Evolutionary conservation across 768 basidiomycete species (phyloP), one percentile per base, ranked within the genome.

Genomic region (Calocera viscosa): DNA sequence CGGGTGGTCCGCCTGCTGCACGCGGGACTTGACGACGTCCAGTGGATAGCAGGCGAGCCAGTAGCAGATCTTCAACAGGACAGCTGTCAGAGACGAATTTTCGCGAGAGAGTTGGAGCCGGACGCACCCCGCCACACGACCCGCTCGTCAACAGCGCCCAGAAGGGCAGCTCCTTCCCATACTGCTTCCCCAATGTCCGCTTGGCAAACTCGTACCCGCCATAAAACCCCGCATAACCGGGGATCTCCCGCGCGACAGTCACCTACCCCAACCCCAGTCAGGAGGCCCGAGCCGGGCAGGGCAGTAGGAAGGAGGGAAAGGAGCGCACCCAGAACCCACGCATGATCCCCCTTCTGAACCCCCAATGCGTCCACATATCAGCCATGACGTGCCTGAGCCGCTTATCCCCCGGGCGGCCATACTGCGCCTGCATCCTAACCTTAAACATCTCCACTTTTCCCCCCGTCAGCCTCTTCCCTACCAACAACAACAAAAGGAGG

Each of bases 351-450:
- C 85, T 81, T 65, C 85, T 78, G 69, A 98, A 86, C 0, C 96
- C 95, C 82, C 88, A 93, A 68, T 91, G 78, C 33, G 73, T 76
- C 88, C 91, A 96, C 87, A 94, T 91, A 70, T 94, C 93, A 24
- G 77, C 78, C 17, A 83, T 84, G 10, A 97, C 82, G 8, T 78
- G 81, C 38, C 87, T 78, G 30, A 99, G 80, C 41, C 84, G 82
- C 75, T 94, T 88, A 74, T 97, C 94, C 10, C 82, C 81, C 14
- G 84, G 80, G 2, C 80, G 82, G 12, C 94, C 95, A 71, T 96
- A 95, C 74, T 97, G 91, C 7, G 89, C 94, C 76, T 96, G 94
- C 95, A 96, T 96, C 19, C 91, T 83, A 32, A 97, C 91, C 77
- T 99, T 98, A 80, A 97, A 97, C 90, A 98, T 91, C 77, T 99